phyloP scores from a whole-genome alignment of 208 protist genomes.

The Acanthamoeba quina region DNA sequence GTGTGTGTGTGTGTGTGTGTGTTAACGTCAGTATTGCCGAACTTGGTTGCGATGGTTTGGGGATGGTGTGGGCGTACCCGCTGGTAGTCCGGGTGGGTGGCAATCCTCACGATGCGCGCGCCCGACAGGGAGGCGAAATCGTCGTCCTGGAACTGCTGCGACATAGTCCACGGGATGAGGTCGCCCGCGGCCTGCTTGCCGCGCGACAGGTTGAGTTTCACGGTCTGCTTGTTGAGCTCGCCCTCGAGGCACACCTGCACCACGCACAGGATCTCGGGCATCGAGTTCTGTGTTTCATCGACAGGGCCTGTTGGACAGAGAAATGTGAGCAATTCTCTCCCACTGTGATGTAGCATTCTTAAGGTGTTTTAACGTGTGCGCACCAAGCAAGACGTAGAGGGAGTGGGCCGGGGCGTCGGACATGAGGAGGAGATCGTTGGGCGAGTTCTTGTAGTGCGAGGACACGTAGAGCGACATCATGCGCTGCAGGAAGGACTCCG shows the following conservation, averaged over 20 bases:
- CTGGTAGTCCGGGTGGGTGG: constrained; percentile 97
- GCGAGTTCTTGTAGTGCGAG: constrained; percentile 99
- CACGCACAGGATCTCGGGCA: constrained; percentile 98
- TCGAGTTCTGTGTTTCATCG: constrained; percentile 58
- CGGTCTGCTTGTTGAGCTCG: constrained; percentile 93
- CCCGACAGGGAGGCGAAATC: constrained; percentile 95
- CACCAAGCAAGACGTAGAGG: constrained; percentile 97
- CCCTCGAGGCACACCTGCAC: constrained; percentile 98
- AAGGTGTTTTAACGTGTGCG: background rate
- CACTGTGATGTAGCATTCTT: no score
- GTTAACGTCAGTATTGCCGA: background rate
- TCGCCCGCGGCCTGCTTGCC: constrained; percentile 97
- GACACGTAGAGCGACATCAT: constrained; percentile 96
- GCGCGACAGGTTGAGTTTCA: constrained; percentile 92
- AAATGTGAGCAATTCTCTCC: background rate
- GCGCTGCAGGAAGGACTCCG: constrained; percentile 95
- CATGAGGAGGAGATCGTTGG: constrained; percentile 99
- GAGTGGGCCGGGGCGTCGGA: constrained; percentile 99
- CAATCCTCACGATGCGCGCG: constrained; percentile 98
- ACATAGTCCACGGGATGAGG: constrained; percentile 99
- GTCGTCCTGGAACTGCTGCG: constrained; percentile 96
- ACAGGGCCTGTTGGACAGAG: constrained; percentile 77
- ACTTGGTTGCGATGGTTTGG: background rate
- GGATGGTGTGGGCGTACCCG: constrained; percentile 42
- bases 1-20: no score